phyloP scores from a whole-genome alignment of 768 basidiomycete species.

The Boletus sp. region DNA sequence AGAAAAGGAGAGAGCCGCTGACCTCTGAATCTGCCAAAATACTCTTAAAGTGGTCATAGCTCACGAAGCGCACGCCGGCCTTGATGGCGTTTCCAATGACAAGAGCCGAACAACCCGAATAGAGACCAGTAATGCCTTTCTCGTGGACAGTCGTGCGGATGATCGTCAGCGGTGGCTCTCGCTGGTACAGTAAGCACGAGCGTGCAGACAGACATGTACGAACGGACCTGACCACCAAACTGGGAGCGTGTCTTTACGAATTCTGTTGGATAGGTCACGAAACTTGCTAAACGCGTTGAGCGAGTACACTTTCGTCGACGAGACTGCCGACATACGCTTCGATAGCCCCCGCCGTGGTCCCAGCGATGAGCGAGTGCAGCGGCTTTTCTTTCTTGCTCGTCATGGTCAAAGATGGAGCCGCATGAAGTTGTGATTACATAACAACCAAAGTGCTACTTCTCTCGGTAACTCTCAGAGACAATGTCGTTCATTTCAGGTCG shows the following conservation, averaged over 20 bases:
- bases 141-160: constrained; percentile 67
- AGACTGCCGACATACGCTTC: constrained; percentile 67
- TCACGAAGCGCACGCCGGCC: constrained; percentile 93
- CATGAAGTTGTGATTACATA: neutral
- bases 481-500: too few relatives aligned
- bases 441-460: too few relatives aligned
- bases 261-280: constrained; percentile 86
- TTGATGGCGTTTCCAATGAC: constrained; percentile 90
- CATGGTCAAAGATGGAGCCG: constrained; percentile 27
- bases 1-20: constrained; percentile 14
- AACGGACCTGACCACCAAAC: constrained; percentile 71
- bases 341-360: constrained; percentile 86
- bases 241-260: constrained; percentile 93
- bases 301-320: neutral
- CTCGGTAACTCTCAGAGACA: too few relatives aligned
- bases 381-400: constrained; percentile 74
- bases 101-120: constrained; percentile 87
- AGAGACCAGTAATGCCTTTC: constrained; percentile 82
- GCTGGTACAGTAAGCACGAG: constrained; percentile 32
- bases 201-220: neutral
- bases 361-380: constrained; percentile 82
- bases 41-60: constrained; percentile 90
- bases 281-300: constrained; percentile 50
- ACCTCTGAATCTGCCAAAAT: constrained; percentile 82
- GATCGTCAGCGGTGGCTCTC: constrained; percentile 71